Conservation (phyloP, 495 filamentous ascomycete genomes). For the Staphylotrichum tortipilum region DNA sequence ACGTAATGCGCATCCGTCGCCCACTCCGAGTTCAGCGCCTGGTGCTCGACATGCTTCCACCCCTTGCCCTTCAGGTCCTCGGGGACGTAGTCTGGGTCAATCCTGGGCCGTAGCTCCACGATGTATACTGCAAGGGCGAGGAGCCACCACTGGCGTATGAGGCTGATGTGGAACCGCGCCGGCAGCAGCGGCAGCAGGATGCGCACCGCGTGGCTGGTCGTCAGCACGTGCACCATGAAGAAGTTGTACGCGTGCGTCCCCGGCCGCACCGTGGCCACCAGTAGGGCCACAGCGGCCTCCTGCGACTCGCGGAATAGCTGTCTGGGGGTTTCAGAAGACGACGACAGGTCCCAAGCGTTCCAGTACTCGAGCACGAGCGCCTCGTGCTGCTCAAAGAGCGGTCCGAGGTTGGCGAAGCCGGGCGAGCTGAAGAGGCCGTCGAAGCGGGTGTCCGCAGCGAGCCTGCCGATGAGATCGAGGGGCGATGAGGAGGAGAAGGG, state of each 20-base stretch:
- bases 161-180: constrained; percentile 54
- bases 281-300: constrained; percentile 60
- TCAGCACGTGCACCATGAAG: constrained; percentile 73
- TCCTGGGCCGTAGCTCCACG: constrained; percentile 58
- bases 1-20: constrained; percentile 73
- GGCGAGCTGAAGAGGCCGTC: constrained; percentile 51
- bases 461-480: constrained; percentile 57
- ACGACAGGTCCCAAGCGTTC: constrained; percentile 66
- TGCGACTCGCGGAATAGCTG: constrained; percentile 72
- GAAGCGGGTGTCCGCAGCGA: constrained; percentile 46
- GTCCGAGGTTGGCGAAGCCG: constrained; percentile 55
- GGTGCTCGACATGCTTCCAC: constrained; percentile 67
- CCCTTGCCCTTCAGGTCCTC: constrained; percentile 53
- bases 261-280: constrained; percentile 52
- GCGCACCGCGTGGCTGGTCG: constrained; percentile 77
- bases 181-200: constrained; percentile 76
- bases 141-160: constrained; percentile 85
- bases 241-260: constrained; percentile 69
- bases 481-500: constrained; percentile 46
- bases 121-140: constrained; percentile 71
- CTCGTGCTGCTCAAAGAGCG: constrained; percentile 61
- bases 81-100: constrained; percentile 56
- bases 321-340: constrained; percentile 40
- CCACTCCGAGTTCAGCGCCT: constrained; percentile 56
- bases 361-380: constrained; percentile 70